These are phyloP conservation scores for Phascolomyces articulosus DNA, from an alignment of 371 early-diverging fungal species.

Conservation along the genomic window DNA sequence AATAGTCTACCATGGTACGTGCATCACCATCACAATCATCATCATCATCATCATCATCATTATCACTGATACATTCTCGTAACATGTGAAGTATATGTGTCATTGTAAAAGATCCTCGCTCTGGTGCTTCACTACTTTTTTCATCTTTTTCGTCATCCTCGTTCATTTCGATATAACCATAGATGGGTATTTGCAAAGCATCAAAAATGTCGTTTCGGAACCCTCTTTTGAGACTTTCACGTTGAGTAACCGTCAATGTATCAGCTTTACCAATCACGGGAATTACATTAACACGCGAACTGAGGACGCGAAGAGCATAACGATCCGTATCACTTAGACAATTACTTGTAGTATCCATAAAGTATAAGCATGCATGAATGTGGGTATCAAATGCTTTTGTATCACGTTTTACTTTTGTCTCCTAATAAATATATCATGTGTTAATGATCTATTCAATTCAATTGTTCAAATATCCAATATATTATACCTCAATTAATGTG, in stretches of 20 bases:
- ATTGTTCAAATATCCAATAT: too few species aligned
- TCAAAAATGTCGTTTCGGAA: slow-evolving; percentile 63
- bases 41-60: slow-evolving; percentile 36
- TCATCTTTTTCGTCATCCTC: slow-evolving; percentile 55
- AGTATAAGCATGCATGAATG: slow-evolving; percentile 95
- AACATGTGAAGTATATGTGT: slow-evolving; percentile 24
- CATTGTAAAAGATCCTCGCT: neutral
- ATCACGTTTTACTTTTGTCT: slow-evolving; percentile 70
- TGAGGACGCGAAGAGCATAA: slow-evolving; percentile 82
- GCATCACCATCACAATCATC: slow-evolving; percentile 41
- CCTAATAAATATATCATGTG: too few species aligned
- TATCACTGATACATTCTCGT: slow-evolving; percentile 27
- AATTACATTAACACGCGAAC: slow-evolving; percentile 89
- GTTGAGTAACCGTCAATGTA: slow-evolving; percentile 86
- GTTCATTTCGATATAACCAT: slow-evolving; percentile 69
- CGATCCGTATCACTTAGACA: slow-evolving; percentile 82
- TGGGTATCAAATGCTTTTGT: slow-evolving; percentile 81
- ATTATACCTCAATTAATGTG: slow-evolving; percentile 71
- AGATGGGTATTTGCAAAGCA: slow-evolving; percentile 57
- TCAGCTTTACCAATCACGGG: slow-evolving; percentile 98
- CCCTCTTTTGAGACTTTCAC: slow-evolving; percentile 76
- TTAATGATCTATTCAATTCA: too few species aligned
- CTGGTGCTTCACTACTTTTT: slow-evolving; percentile 4
- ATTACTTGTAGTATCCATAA: slow-evolving; percentile 77
- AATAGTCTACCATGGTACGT: slow-evolving; percentile 35